Percentiles rank a stretch among this genome's conserved stretches.
These are phyloP conservation scores for Lentinula sp. DNA, from an alignment of 768 basidiomycete genomes.

Conservation along the genomic window DNA sequence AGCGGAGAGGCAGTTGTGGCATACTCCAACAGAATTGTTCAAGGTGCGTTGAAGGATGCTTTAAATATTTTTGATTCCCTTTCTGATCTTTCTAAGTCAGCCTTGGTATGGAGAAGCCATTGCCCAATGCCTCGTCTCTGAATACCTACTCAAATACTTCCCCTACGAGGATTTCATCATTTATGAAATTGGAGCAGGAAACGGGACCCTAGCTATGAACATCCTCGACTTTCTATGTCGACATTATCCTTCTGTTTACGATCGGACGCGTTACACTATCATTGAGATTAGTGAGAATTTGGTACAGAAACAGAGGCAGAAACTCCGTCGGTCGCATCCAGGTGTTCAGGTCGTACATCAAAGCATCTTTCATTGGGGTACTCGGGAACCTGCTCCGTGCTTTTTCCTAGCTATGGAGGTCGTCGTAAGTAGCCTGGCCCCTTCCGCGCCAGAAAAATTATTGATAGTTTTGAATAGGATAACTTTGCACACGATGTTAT, in stretches of 20 bases:
- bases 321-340: slow-evolving; percentile 56
- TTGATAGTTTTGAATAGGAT: slow-evolving; percentile 43
- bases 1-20: slow-evolving; percentile 82
- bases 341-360: slow-evolving; percentile 66
- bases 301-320: slow-evolving; percentile 62
- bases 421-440: slow-evolving; percentile 51
- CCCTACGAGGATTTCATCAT: slow-evolving; percentile 95
- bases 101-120: slow-evolving; percentile 94
- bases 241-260: slow-evolving; percentile 87
- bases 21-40: slow-evolving; percentile 96
- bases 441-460: background rate
- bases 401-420: slow-evolving; percentile 96
- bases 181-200: slow-evolving; percentile 97
- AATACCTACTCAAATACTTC: slow-evolving; percentile 92
- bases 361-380: slow-evolving; percentile 85
- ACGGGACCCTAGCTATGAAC: slow-evolving; percentile 89
- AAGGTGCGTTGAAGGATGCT: slow-evolving; percentile 51
- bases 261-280: slow-evolving; percentile 87
- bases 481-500: slow-evolving; percentile 97
- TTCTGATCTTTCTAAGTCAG: slow-evolving; percentile 32
- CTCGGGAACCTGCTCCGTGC: slow-evolving; percentile 73
- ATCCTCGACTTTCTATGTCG: slow-evolving; percentile 76
- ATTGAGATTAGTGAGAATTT: slow-evolving; percentile 89
- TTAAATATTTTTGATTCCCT: background rate
- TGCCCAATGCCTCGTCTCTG: slow-evolving; percentile 81